phyloP scores from a whole-genome alignment of 1,284 basidiomycete species.

The Ceratobasidium sp. region DNA sequence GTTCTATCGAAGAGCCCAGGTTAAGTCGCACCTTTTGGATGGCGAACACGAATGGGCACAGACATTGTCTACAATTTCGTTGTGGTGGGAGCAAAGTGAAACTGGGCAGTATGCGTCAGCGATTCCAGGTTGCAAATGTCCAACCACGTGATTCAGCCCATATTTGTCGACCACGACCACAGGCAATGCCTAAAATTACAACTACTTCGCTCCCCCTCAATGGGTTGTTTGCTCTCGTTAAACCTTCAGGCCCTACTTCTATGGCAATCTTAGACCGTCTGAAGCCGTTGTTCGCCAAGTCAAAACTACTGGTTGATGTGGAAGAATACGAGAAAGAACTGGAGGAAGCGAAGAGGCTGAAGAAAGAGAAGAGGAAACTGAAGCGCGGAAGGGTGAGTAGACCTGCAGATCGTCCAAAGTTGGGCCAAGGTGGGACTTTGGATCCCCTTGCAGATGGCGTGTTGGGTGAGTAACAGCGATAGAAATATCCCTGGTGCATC shows the following conservation, averaged over 20 bases:
- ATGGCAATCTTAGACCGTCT: conserved; percentile 93
- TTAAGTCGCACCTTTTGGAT: conserved; percentile 80
- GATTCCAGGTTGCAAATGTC: not conserved
- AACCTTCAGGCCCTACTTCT: conserved; percentile 90
- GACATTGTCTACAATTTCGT: conserved; percentile 43
- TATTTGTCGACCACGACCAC: not conserved
- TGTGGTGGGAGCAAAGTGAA: conserved; percentile 1
- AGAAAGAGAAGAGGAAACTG: conserved; percentile 48
- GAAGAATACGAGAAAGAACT: conserved; percentile 33
- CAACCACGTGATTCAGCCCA: conserved; percentile 3
- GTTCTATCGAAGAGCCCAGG: conserved; percentile 76
- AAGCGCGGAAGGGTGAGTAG: conserved; percentile 40
- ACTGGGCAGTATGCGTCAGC: conserved; percentile 42
- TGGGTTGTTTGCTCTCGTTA: conserved; percentile 85
- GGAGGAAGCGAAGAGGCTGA: conserved; percentile 62
- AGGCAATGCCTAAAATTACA: conserved; percentile 74
- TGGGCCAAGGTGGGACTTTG: conserved; percentile 94
- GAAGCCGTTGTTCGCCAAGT: conserved; percentile 83
- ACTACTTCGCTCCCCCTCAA: conserved; percentile 73
- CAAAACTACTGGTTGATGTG: conserved; percentile 79
- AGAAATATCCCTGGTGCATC: not conserved
- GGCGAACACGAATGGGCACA: conserved; percentile 75
- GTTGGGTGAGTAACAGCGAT: conserved; percentile 66
- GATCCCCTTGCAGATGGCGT: conserved; percentile 98
- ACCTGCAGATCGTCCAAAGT: conserved; percentile 66